Evolutionary conservation across 495 filamentous ascomycete species (phyloP).

Genomic region (Amphirosellinia nigrospora): DNA sequence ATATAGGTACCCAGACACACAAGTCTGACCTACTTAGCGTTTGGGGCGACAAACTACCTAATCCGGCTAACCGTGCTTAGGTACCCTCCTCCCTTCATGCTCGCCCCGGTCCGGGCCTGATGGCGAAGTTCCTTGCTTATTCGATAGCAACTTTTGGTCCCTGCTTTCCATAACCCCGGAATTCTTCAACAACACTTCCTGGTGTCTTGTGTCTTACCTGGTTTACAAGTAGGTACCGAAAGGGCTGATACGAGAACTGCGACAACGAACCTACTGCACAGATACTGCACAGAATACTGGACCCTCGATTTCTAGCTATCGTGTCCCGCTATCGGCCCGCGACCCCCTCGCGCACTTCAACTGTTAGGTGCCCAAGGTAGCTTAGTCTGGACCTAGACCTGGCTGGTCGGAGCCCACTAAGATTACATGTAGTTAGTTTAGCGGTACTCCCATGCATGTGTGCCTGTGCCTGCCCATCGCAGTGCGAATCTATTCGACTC

Average conservation of each 20-base stretch:
- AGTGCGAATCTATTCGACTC: background rate
- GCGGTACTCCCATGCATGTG: background rate
- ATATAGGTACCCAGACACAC: no score
- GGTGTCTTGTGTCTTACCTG: no score
- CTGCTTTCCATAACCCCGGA: no score
- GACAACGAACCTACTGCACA: background rate
- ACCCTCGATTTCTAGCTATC: background rate
- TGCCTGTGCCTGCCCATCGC: background rate
- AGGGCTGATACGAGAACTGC: background rate
- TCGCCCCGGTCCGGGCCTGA: background rate
- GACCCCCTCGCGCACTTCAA: background rate
- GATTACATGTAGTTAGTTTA: background rate
- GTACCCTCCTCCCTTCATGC: background rate
- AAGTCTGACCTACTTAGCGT: background rate
- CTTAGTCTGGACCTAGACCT: background rate
- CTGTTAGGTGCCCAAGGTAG: background rate
- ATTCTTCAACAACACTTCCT: no score
- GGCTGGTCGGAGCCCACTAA: background rate
- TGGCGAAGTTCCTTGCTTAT: no score
- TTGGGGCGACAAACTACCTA: background rate
- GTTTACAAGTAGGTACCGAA: background rate
- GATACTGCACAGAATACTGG: no score
- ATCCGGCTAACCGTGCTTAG: no score
- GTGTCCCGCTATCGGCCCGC: constrained; percentile 15
- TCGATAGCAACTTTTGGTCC: no score